Conservation (phyloP, 768 basidiomycete species). For the Amanita fuliginea region DNA sequence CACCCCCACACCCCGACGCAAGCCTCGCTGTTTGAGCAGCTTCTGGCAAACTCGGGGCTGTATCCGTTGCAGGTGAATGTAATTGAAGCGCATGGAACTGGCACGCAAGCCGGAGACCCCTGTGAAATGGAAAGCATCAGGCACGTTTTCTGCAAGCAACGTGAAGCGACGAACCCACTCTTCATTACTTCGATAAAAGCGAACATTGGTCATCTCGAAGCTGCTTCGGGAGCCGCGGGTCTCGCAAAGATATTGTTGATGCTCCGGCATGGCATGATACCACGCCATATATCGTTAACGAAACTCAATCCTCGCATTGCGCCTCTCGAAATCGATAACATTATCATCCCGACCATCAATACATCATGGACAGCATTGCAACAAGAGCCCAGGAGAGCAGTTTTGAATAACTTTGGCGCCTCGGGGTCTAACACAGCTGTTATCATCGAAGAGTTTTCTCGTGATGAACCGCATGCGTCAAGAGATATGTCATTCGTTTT, state of each 20-base stretch:
- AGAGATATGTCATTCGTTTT: conserved; percentile 28
- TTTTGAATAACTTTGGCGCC: conserved; percentile 71
- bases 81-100: conserved; percentile 69
- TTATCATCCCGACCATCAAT: conserved; percentile 30
- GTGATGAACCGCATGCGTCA: background rate
- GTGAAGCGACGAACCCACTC: conserved; percentile 36
- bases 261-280: conserved; percentile 45
- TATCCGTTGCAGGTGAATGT: conserved; percentile 39
- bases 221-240: conserved; percentile 63
- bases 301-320: conserved; percentile 47
- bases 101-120: conserved; percentile 61
- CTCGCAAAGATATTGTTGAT: conserved; percentile 65
- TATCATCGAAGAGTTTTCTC: conserved; percentile 39
- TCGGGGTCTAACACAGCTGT: conserved; percentile 60
- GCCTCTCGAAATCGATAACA: conserved; percentile 34
- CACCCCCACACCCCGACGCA: conserved; percentile 61
- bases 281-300: conserved; percentile 46
- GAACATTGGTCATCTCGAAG: conserved; percentile 68
- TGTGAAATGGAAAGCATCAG: conserved; percentile 56
- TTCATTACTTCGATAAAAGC: conserved; percentile 62
- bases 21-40: conserved; percentile 35
- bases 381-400: conserved; percentile 30
- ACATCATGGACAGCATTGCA: conserved; percentile 30
- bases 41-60: conserved; percentile 35
- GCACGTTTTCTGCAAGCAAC: conserved; percentile 33